Conservation (phyloP, 345 rosid genomes). For the Eucalyptus pumila region DNA sequence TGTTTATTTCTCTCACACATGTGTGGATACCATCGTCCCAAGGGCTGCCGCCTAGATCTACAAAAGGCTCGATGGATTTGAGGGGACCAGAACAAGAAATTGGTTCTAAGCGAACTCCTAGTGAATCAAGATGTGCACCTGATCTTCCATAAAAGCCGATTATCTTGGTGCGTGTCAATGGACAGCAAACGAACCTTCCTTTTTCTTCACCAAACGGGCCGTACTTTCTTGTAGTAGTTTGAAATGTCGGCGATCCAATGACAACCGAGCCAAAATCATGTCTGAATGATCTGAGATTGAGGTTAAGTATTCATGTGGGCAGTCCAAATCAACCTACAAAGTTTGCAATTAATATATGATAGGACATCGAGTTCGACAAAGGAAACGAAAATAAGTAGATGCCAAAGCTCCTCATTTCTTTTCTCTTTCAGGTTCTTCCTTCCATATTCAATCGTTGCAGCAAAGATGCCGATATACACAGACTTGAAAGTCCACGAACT, state of each 20-base stretch:
- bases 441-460: background rate
- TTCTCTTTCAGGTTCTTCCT: background rate
- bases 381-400: background rate
- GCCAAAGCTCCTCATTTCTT: background rate
- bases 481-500: background rate
- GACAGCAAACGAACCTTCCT: background rate
- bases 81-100: background rate
- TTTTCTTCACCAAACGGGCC: background rate
- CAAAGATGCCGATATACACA: background rate
- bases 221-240: accelerated
- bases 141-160: background rate
- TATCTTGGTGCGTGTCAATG: background rate
- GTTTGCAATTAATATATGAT: background rate
- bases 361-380: background rate
- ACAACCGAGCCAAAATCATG: background rate
- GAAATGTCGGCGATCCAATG: background rate
- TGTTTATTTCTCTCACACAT: background rate
- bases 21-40: background rate
- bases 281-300: background rate
- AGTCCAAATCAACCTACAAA: background rate
- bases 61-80: background rate
- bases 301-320: background rate
- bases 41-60: accelerated
- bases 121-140: background rate
- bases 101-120: background rate